These are phyloP conservation scores for Melampsora americana DNA, from an alignment of 1,284 basidiomycete species.

Conservation along the genomic window DNA sequence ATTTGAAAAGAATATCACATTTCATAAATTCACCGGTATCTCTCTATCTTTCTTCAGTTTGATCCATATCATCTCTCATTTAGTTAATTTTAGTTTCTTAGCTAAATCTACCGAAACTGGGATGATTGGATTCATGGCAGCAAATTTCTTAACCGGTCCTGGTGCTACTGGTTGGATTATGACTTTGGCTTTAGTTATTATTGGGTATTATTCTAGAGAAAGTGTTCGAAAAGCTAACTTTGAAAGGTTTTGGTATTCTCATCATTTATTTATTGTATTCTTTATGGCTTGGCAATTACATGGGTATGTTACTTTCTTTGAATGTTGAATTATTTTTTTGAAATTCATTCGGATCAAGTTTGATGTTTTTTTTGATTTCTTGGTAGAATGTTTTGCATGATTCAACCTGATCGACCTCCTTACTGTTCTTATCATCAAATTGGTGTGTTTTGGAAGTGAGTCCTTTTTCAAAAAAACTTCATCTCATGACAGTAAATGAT, in stretches of 20 bases:
- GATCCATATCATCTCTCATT: conserved; percentile 71
- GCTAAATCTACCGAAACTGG: conserved; percentile 58
- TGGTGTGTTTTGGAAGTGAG: too few relatives aligned
- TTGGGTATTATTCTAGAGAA: conserved; percentile 77
- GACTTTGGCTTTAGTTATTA: conserved; percentile 66
- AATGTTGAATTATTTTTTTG: neutral
- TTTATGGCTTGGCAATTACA: conserved; percentile 87
- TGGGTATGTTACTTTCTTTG: conserved; percentile 8
- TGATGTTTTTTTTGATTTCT: neutral
- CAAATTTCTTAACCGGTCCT: too few relatives aligned
- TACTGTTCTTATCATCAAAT: conserved; percentile 76
- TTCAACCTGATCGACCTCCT: conserved; percentile 78
- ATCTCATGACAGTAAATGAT: neutral
- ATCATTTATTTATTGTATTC: too few relatives aligned
- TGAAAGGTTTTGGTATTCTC: conserved; percentile 77
- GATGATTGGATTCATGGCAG: conserved; percentile 66
- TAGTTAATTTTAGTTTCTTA: conserved; percentile 66
- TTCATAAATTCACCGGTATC: conserved; percentile 79
- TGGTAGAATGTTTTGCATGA: conserved; percentile 84
- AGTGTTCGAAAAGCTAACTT: conserved; percentile 70
- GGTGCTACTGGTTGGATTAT: conserved; percentile 93
- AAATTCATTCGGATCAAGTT: neutral
- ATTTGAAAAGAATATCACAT: conserved; percentile 50
- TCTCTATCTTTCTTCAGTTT: conserved; percentile 71
- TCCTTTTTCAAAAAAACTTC: conserved; percentile 71